Base-by-base conservation (phyloP, 2,329 filamentous ascomycete genomes). In the Penicillium oxalicum region DNA sequence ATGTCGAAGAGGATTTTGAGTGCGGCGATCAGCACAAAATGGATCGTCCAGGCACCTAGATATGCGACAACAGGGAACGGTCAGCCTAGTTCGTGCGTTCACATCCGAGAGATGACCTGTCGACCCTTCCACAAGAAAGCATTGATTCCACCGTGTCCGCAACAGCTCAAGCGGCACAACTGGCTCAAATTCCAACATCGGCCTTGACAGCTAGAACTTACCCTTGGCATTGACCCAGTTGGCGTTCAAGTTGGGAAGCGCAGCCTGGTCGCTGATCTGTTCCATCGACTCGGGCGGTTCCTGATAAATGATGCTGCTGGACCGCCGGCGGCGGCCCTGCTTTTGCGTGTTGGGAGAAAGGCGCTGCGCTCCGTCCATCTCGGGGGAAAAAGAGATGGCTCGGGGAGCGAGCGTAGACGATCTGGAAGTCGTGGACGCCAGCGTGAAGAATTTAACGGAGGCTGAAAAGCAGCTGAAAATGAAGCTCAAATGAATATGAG, bases 211-310 rank as follows among this genome's bases (percentile, higher is more conserved):
- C 28, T 27, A 40, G 39, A 61, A 61, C 81, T 74, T 75, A 97
- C 93, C 93, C 83, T 98, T 98, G 64, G 91, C 88, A 72, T 97
- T 97, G 59, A 96, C 94, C 93, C 93, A 98, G 74, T 96, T 88
- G 60, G 93, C 90, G 72, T 98, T 98, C 66, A 96, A 75, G 66
- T 98, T 98, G 45, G 93, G 93, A 61, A 96, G 78, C 34, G 88
- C 88, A 49, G 90, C 88, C 77, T 97, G 93, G 72, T 98, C 93
- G 67, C 87, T 96, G 72, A 95, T 88, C 74, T 96, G 93, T 77
- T 98, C 93, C 66, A 96, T 83, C 48, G 91, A 95, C 78, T 98
- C 93, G 52, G 86, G 84, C 47, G 93, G 93, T 72, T 98, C 93
- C 67, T 95, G 91, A 73, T 97, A 97, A 74, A 98, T 90, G 74